Percentiles rank a stretch among this genome's conserved stretches.
Conservation (phyloP, 768 basidiomycete species). For the Boletus fagicola region DNA sequence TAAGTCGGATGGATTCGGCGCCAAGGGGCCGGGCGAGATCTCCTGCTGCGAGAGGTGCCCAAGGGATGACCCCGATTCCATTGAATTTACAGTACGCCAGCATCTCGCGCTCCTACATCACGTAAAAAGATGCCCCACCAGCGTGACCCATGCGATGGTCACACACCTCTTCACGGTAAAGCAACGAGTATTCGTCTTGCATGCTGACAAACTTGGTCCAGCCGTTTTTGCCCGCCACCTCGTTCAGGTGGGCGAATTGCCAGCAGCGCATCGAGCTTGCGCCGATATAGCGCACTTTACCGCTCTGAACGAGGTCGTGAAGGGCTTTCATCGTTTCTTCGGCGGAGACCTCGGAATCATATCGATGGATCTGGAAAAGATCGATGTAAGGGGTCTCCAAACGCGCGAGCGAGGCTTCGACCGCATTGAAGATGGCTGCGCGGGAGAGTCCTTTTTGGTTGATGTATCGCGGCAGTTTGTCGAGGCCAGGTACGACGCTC, state of each 20-base stretch:
- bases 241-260: constrained; percentile 44
- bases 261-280: constrained; percentile 45
- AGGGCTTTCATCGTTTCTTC: constrained; percentile 51
- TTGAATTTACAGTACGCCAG: constrained; percentile 44
- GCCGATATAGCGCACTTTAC: constrained; percentile 51
- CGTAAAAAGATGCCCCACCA: background rate
- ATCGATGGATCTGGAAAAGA: constrained; percentile 45
- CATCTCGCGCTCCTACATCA: constrained; percentile 44
- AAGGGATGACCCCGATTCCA: constrained; percentile 55
- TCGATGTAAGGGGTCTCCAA: constrained; percentile 38
- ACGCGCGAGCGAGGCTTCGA: constrained; percentile 34
- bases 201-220: constrained; percentile 56
- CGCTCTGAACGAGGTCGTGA: constrained; percentile 45
- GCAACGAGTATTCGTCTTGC: constrained; percentile 51
- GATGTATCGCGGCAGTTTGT: constrained; percentile 24
- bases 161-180: constrained; percentile 51
- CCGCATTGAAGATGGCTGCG: constrained; percentile 36
- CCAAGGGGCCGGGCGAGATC: constrained; percentile 39
- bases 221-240: constrained; percentile 41
- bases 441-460: constrained; percentile 37
- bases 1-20: constrained; percentile 22
- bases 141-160: background rate
- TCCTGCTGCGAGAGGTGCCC: constrained; percentile 44
- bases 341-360: constrained; percentile 35
- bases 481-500: background rate